These are phyloP conservation scores for Monosporozyma yasuniensis DNA, from an alignment of 805 yeast genomes.

Conservation along the genomic window DNA sequence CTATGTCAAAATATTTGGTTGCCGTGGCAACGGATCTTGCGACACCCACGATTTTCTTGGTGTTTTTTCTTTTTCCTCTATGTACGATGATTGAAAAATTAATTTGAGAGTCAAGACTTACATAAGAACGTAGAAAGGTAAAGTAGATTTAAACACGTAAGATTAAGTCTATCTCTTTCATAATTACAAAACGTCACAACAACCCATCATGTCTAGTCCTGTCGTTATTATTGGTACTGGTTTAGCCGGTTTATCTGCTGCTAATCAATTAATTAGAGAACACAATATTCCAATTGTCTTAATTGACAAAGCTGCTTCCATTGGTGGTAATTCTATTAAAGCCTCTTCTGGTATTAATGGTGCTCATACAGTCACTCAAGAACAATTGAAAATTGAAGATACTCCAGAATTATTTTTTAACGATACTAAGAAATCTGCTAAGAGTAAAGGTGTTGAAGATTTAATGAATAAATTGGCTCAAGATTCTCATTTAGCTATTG, in stretches of 20 bases:
- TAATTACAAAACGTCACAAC: no score
- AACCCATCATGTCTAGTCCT: slow-evolving; percentile 6
- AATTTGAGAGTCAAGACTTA: not conserved
- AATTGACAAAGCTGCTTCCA: slow-evolving; percentile 39
- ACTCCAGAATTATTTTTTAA: slow-evolving; percentile 48
- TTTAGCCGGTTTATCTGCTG: slow-evolving; percentile 44
- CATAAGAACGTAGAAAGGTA: no score
- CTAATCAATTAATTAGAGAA: slow-evolving; percentile 32
- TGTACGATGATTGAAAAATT: not conserved
- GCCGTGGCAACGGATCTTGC: not conserved
- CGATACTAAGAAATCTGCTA: slow-evolving; percentile 63
- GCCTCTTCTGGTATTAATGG: slow-evolving; percentile 65
- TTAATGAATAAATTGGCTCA: slow-evolving; percentile 52
- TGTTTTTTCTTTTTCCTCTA: not conserved
- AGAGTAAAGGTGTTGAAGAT: slow-evolving; percentile 46
- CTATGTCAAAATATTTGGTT: not conserved
- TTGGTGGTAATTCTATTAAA: slow-evolving; percentile 54
- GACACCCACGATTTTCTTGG: not conserved
- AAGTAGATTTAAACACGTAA: no score
- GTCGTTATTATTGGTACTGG: slow-evolving; percentile 49
- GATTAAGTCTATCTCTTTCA: no score
- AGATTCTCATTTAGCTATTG: slow-evolving; percentile 58
- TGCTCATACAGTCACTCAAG: slow-evolving; percentile 57
- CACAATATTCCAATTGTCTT: slow-evolving; percentile 36
- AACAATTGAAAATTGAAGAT: slow-evolving; percentile 41